phyloP scores from a whole-genome alignment of 768 basidiomycete species.

The Agaricus sinodeliciosus region DNA sequence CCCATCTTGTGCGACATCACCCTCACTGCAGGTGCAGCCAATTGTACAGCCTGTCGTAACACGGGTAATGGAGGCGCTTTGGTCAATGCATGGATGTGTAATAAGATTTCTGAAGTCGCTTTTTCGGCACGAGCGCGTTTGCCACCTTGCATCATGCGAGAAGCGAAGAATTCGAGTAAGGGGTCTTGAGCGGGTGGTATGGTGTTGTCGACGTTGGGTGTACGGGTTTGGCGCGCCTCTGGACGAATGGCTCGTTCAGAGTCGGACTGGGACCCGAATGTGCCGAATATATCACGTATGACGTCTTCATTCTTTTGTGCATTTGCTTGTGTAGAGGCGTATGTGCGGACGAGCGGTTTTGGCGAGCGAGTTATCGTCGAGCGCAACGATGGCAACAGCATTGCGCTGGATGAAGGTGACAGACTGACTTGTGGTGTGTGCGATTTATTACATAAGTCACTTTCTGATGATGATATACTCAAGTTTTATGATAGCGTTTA shows the following conservation, averaged over 20 bases:
- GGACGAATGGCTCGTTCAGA: conserved; percentile 5
- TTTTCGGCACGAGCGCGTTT: conserved; percentile 54
- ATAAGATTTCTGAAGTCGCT: conserved; percentile 53
- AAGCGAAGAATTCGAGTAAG: conserved; percentile 60
- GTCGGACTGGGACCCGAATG: conserved; percentile 10
- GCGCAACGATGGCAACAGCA: conserved; percentile 16
- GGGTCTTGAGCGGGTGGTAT: conserved; percentile 76
- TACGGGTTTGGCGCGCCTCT: not conserved
- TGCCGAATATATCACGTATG: conserved; percentile 14
- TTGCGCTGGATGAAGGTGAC: not conserved
- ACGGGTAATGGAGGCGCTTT: conserved; percentile 75
- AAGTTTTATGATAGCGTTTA: too few relatives aligned
- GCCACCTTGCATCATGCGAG: conserved; percentile 56
- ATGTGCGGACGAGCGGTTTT: conserved; percentile 11
- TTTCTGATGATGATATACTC: too few relatives aligned
- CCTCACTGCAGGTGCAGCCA: conserved; percentile 67
- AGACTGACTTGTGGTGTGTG: not conserved
- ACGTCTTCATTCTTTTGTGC: conserved; percentile 14
- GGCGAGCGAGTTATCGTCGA: conserved; percentile 14
- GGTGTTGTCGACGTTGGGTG: conserved; percentile 27
- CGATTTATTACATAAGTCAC: not conserved
- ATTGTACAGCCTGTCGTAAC: conserved; percentile 62
- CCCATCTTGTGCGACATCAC: conserved; percentile 50
- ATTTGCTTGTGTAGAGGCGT: not conserved
- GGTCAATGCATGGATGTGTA: conserved; percentile 68